Evolutionary conservation across 2,329 filamentous ascomycete species (phyloP).

Genomic region (Aspergillus pseudoviridinutans): DNA sequence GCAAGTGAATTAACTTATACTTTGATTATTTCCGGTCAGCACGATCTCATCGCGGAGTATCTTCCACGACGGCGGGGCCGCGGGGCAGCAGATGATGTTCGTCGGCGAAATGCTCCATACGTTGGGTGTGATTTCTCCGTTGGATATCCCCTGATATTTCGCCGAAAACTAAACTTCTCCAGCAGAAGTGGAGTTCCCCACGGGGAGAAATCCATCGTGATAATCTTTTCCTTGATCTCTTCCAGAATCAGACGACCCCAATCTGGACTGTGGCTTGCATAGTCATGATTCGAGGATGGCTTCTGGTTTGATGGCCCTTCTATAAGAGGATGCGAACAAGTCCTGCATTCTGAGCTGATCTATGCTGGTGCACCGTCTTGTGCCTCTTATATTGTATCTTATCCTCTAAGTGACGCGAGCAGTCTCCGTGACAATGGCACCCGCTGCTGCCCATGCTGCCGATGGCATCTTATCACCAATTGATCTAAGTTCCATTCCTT

Average conservation of each 20-base stretch:
- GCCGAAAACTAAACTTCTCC: not conserved
- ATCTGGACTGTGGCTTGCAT: not conserved
- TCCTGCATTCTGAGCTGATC: not conserved
- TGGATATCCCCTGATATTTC: not conserved
- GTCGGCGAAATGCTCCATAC: not conserved
- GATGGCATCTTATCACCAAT: constrained; percentile 20
- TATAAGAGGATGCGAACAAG: not conserved
- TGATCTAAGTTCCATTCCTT: constrained; percentile 16
- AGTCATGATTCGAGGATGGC: not conserved
- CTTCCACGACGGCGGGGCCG: no score
- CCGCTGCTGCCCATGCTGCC: constrained; percentile 20
- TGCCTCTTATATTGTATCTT: not conserved
- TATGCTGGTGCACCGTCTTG: not conserved
- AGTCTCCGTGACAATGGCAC: constrained; percentile 11
- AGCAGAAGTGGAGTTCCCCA: not conserved
- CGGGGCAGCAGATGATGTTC: not conserved
- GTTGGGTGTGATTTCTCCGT: not conserved
- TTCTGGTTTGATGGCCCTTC: not conserved
- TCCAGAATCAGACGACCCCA: not conserved
- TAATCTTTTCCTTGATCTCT: not conserved
- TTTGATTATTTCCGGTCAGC: not conserved
- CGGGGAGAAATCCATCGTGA: not conserved
- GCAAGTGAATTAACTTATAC: not conserved
- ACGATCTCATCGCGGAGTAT: not conserved
- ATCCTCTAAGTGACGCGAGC: not conserved